Evolutionary conservation across 352 stramenopile species (phyloP).

Genomic region (Globisporangium radiosum): DNA sequence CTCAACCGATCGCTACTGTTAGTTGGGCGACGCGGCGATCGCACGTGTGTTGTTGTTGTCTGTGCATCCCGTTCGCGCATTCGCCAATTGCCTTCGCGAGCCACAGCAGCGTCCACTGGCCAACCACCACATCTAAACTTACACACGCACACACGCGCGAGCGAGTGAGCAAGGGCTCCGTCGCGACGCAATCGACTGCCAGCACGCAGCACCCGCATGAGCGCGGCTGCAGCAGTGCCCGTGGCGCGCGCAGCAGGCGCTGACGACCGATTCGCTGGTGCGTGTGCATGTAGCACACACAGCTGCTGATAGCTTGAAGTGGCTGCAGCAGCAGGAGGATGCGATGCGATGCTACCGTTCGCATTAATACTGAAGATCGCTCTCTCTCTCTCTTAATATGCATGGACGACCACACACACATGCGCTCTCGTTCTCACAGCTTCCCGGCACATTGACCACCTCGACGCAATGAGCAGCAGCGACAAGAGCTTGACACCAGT

Average conservation of each 20-base stretch:
- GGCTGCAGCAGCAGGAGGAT: not conserved
- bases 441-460: not conserved
- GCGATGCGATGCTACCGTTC: not conserved
- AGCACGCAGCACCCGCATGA: constrained; percentile 3
- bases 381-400: too few species aligned
- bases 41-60: too few species aligned
- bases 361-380: not conserved
- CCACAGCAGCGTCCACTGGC: not conserved
- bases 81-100: not conserved
- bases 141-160: not conserved
- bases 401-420: too few species aligned
- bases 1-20: not conserved
- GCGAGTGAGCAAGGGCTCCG: too few species aligned
- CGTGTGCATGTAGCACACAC: not conserved
- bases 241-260: constrained; percentile 10
- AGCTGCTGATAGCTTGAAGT: not conserved
- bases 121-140: not conserved
- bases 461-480: constrained; percentile 16
- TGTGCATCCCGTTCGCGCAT: not conserved
- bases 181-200: not conserved
- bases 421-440: not conserved
- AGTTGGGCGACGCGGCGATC: too few species aligned
- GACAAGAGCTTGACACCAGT: constrained; percentile 16
- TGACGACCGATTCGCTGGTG: constrained; percentile 10
- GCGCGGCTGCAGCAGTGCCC: constrained; percentile 2